Conservation (phyloP, 805 yeast genomes). For the Kregervanrija pseudodelftensis region DNA sequence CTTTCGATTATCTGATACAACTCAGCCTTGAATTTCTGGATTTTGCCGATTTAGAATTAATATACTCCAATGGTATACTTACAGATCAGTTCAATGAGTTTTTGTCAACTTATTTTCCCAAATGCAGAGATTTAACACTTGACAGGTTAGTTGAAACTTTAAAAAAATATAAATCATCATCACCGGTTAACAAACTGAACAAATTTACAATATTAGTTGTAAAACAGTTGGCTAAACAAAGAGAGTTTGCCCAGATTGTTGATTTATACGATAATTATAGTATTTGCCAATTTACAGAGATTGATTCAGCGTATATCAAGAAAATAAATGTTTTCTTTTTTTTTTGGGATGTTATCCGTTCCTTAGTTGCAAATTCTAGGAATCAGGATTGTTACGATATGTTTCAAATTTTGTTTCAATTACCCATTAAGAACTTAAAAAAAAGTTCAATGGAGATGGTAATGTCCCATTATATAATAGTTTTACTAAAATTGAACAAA, state of each 20-base stretch:
- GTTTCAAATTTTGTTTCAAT: slow-evolving; percentile 14
- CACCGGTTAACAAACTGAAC: background rate
- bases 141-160: slow-evolving; percentile 3
- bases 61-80: slow-evolving; percentile 1
- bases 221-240: slow-evolving; percentile 3
- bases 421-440: slow-evolving; percentile 6
- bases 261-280: background rate
- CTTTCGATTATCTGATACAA: no score
- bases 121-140: background rate
- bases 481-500: slow-evolving; percentile 5
- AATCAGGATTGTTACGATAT: slow-evolving; percentile 15
- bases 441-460: slow-evolving; percentile 5
- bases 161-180: background rate
- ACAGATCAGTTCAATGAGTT: slow-evolving; percentile 4
- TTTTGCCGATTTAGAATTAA: background rate
- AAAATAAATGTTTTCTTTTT: slow-evolving; percentile 10
- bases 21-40: background rate
- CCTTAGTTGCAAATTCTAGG: slow-evolving; percentile 12
- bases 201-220: slow-evolving; percentile 8
- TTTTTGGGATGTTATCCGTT: slow-evolving; percentile 12
- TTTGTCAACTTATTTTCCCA: background rate
- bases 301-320: slow-evolving; percentile 11
- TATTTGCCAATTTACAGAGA: slow-evolving; percentile 4
- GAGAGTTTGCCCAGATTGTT: slow-evolving; percentile 4
- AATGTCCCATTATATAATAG: slow-evolving; percentile 13